Conservation (phyloP, 2,329 filamentous ascomycete species). For the Aureobasidium uvarum region DNA sequence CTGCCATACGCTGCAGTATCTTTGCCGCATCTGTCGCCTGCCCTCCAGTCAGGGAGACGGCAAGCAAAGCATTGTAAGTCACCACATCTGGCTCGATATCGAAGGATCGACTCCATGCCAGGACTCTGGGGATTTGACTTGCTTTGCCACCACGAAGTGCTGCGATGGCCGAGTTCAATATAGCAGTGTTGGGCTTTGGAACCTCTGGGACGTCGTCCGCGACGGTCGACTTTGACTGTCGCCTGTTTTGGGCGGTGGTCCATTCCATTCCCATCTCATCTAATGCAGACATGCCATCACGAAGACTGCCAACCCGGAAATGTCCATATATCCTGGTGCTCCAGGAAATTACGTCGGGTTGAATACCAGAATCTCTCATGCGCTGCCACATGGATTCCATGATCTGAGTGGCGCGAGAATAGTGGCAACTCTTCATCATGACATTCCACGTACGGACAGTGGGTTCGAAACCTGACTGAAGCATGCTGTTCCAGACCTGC, state of each 20-base stretch:
- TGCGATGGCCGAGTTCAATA: constrained; percentile 69
- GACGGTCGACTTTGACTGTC: not conserved
- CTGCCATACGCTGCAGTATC: constrained; percentile 46
- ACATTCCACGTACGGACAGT: constrained; percentile 66
- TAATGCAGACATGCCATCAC: constrained; percentile 61
- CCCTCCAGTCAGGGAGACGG: constrained; percentile 35
- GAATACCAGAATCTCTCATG: constrained; percentile 56
- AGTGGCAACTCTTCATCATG: constrained; percentile 70
- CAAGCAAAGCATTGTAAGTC: constrained; percentile 38
- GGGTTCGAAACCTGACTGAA: constrained; percentile 55
- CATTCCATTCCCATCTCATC: constrained; percentile 65
- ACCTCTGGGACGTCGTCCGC: constrained; percentile 34
- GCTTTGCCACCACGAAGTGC: constrained; percentile 57
- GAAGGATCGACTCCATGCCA: constrained; percentile 47
- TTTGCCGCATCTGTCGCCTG: constrained; percentile 36
- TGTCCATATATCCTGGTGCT: constrained; percentile 66
- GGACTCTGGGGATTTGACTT: constrained; percentile 53
- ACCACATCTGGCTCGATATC: constrained; percentile 37
- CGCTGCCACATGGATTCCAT: constrained; percentile 67
- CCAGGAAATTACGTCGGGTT: constrained; percentile 67
- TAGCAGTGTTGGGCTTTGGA: constrained; percentile 60
- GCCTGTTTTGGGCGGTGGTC: constrained; percentile 41
- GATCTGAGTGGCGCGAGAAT: constrained; percentile 56
- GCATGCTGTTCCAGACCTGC: constrained; percentile 59
- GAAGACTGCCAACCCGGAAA: constrained; percentile 55